phyloP scores from a whole-genome alignment of 148 eudicot species.

The Vaccinium macrocarpon region DNA sequence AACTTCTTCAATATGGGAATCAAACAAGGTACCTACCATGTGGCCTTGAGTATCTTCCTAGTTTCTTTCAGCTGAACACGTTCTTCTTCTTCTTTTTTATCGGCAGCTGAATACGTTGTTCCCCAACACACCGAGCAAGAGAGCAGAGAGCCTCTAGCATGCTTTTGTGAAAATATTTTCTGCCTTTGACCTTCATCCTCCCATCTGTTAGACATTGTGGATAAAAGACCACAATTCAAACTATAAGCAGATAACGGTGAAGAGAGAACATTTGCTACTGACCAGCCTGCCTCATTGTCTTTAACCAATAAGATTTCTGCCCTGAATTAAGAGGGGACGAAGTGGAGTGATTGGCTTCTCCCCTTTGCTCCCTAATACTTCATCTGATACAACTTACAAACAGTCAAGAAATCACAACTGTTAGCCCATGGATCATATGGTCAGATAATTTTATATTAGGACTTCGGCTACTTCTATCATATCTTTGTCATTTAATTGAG shows the following conservation, averaged over 20 bases:
- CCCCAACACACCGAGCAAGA: conserved; percentile 56
- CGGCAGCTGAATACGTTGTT: conserved; percentile 37
- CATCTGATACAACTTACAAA: conserved; percentile 36
- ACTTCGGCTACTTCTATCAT: neutral
- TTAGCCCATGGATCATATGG: neutral
- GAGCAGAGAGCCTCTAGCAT: conserved; percentile 40
- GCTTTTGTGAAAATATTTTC: conserved; percentile 62
- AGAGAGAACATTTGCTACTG: neutral
- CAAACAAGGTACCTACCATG: conserved; percentile 21
- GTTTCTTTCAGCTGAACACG: conserved; percentile 21
- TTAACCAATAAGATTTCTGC: conserved; percentile 77
- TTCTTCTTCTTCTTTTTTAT: too few relatives aligned
- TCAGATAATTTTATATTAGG: neutral
- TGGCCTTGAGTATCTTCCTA: conserved; percentile 26
- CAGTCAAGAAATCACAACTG: neutral
- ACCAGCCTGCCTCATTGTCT: conserved; percentile 70
- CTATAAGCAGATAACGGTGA: neutral
- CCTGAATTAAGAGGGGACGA: conserved; percentile 77
- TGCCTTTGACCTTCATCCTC: conserved; percentile 68
- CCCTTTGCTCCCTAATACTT: conserved; percentile 88
- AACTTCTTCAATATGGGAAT: neutral
- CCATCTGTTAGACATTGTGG: conserved; percentile 38
- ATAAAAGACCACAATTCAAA: neutral
- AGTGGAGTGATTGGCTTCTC: conserved; percentile 74
- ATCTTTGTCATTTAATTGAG: neutral